A percentile compares a stretch with the other conserved stretches of the same genome.
Conservation (phyloP, 257 asterid species). For the Handroanthus guayacan region DNA sequence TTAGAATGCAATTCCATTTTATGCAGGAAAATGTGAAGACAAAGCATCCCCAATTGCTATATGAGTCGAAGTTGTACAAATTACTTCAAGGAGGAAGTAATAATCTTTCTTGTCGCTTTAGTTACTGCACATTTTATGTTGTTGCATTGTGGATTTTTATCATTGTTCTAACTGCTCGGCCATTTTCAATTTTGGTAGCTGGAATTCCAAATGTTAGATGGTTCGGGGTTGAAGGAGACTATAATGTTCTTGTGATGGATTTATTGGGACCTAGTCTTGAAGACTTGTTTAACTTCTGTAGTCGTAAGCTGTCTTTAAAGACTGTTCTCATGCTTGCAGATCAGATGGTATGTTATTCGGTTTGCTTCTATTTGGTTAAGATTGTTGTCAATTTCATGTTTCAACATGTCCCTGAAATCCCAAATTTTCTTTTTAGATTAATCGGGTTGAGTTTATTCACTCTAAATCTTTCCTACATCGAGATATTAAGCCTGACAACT, state of each 20-base stretch:
- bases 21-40: constrained; percentile 76
- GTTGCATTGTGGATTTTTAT: constrained; percentile 24
- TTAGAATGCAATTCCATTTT: constrained; percentile 13
- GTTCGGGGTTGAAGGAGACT: constrained; percentile 81
- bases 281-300: constrained; percentile 73
- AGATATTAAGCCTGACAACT: constrained; percentile 80
- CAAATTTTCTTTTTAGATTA: constrained; percentile 49
- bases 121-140: neutral
- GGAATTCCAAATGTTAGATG: constrained; percentile 70
- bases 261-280: constrained; percentile 82
- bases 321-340: constrained; percentile 86
- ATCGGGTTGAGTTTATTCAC: constrained; percentile 65
- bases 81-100: constrained; percentile 78
- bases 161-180: constrained; percentile 36
- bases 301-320: constrained; percentile 70
- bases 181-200: constrained; percentile 50
- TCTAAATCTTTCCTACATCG: constrained; percentile 73
- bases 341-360: constrained; percentile 60
- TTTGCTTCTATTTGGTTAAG: constrained; percentile 25
- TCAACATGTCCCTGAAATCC: constrained; percentile 28
- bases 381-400: constrained; percentile 18
- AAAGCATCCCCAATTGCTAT: constrained; percentile 68
- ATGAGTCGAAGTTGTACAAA: constrained; percentile 72
- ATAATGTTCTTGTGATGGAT: constrained; percentile 76
- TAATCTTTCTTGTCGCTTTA: constrained; percentile 29